Base-by-base conservation (phyloP, 1,139 yeast species). In the Arxiozyma heterogenica region DNA sequence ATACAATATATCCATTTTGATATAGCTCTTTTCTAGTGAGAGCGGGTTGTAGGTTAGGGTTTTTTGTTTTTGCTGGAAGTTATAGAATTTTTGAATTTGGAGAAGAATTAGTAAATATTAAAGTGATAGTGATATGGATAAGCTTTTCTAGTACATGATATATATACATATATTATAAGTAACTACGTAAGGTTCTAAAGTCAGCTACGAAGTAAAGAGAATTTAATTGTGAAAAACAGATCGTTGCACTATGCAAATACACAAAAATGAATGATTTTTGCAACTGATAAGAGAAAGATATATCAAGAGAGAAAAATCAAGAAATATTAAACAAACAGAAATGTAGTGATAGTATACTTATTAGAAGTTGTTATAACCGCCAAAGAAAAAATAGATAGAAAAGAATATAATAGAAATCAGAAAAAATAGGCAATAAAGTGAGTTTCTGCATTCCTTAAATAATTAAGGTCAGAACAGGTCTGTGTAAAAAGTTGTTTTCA, bases 391-490 rank as follows among this genome's bases (percentile, higher is more conserved):
- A 34, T 15, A 23, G 5, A 15, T 17, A 30, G 17, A 25, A 25
- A 23, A 43, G 23, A 38, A 44, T 21, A 20, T 17, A 46, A 45
- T 38, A 22, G 25, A 27, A 43, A 43, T 61, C 64, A 61, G 64
- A 57, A 56, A 60, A 59, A 68, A 67, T 44, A 69, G 71, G 74
- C 73, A 66, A 67, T 65, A 62, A 46, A 61, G 54, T 56, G 53
- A 56, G 65, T 66, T 56, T 67, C 71, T 67, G 70, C 71, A 68
- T 57, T 54, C 64, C 61, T 53, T 47, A 62, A 34, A 20, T 34
- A 57, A 59, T 60, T 63, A 62, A 64, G 63, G 62, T 72, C 73
- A 71, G 75, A 68, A 69, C 75, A 72, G 75, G 75, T 72, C 75
- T 72, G 75, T 72, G 74, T 67, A 68, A 63, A 68, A 68, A 34